phyloP scores from a whole-genome alignment of 2,329 filamentous ascomycete genomes.

The Talaromyces albobiverticillius region DNA sequence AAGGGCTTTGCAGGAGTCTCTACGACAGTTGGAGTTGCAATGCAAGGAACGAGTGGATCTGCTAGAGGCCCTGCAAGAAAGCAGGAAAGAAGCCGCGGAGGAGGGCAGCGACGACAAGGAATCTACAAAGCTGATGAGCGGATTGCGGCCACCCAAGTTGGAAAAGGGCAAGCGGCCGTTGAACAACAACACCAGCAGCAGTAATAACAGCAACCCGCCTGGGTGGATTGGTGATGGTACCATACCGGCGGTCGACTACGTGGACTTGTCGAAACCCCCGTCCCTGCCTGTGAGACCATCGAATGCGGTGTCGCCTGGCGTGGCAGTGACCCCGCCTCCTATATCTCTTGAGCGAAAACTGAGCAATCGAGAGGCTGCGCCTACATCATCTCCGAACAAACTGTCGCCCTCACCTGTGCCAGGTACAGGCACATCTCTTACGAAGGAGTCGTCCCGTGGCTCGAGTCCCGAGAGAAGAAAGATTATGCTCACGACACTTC shows the following conservation, averaged over 20 bases:
- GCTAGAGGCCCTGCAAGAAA: slow-evolving; percentile 73
- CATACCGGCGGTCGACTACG: slow-evolving; percentile 75
- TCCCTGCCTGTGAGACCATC: slow-evolving; percentile 51
- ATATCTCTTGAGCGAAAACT: slow-evolving; percentile 5
- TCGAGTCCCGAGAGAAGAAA: slow-evolving; percentile 62
- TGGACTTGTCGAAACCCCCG: slow-evolving; percentile 72
- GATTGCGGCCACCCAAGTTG: slow-evolving; percentile 10
- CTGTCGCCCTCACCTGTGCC: slow-evolving; percentile 30
- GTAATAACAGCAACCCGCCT: slow-evolving; percentile 24
- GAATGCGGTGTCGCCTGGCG: not conserved
- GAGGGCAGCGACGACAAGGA: slow-evolving; percentile 17
- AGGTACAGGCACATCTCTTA: slow-evolving; percentile 22
- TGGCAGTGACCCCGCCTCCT: slow-evolving; percentile 2
- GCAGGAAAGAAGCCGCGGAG: slow-evolving; percentile 51
- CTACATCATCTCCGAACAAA: slow-evolving; percentile 19
- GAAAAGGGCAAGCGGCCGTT: slow-evolving; percentile 32
- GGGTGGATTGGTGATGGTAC: slow-evolving; percentile 78
- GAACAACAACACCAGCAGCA: slow-evolving; percentile 21
- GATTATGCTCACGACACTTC: slow-evolving; percentile 56
- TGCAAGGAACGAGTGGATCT: slow-evolving; percentile 92
- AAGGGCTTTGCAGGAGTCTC: slow-evolving; percentile 73
- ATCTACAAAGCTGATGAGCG: slow-evolving; percentile 18
- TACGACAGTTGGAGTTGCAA: slow-evolving; percentile 80
- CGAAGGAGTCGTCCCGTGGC: slow-evolving; percentile 52
- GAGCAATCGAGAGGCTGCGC: slow-evolving; percentile 16